Evolutionary conservation across 306 rosid species (phyloP).

Genomic region (Begonia masoniana): DNA sequence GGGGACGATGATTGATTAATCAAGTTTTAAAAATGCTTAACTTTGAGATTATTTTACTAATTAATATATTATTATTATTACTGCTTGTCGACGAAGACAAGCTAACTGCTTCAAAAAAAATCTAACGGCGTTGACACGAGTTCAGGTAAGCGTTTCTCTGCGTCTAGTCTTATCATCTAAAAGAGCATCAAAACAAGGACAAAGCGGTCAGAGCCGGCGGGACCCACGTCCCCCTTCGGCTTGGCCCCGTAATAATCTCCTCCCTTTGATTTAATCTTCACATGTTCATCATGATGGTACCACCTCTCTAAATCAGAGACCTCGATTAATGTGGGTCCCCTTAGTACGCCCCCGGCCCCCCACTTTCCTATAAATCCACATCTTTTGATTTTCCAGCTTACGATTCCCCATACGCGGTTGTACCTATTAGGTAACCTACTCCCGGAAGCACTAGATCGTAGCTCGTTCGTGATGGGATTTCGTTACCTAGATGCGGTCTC

Average conservation of each 20-base stretch:
- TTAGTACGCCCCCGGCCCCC: background rate
- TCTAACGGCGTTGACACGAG: conserved; percentile 58
- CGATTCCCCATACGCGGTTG: no score
- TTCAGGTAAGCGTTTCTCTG: conserved; percentile 8
- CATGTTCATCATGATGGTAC: conserved; percentile 23
- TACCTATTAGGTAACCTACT: no score
- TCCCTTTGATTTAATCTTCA: conserved; percentile 2
- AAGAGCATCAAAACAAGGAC: background rate
- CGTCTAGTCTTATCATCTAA: conserved; percentile 12
- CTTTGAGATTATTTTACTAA: no score
- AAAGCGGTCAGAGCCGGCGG: background rate
- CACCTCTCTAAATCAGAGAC: conserved; percentile 1
- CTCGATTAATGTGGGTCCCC: conserved; percentile 1
- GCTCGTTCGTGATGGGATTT: no score
- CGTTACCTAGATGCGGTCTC: no score
- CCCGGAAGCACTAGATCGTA: no score
- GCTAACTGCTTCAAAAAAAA: conserved; percentile 23
- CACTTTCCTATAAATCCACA: no score
- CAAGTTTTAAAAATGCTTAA: no score
- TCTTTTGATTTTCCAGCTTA: no score
- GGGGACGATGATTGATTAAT: background rate
- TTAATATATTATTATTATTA: no score
- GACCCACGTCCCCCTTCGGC: background rate
- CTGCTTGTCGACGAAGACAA: conserved; percentile 30
- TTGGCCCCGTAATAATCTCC: no score